These are phyloP conservation scores for Moricandia arvensis DNA, from an alignment of 345 rosid species.

Conservation along the genomic window DNA sequence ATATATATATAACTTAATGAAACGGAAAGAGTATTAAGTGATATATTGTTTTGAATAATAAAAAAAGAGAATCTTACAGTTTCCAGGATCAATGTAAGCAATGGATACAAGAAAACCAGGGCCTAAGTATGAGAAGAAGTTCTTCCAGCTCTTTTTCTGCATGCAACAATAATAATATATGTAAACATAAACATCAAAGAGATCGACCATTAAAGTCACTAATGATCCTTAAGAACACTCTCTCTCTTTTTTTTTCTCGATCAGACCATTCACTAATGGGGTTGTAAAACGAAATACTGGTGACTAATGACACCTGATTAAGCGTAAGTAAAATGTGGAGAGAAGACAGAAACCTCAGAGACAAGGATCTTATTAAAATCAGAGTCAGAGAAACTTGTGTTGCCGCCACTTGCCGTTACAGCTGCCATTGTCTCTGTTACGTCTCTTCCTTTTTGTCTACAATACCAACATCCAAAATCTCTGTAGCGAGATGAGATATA, in stretches of 20 bases:
- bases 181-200: conserved; percentile 5
- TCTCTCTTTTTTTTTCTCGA: neutral
- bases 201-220: neutral
- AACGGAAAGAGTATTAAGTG: neutral
- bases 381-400: conserved; percentile 54
- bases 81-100: conserved; percentile 97
- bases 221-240: neutral
- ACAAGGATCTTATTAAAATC: conserved; percentile 65
- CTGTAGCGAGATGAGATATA: neutral
- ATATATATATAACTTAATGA: too few species aligned
- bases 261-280: neutral
- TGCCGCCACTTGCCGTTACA: conserved; percentile 47
- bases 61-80: conserved; percentile 51
- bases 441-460: conserved; percentile 8
- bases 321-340: neutral
- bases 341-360: conserved; percentile 54
- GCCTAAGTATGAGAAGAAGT: conserved; percentile 81
- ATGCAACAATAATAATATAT: neutral
- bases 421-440: conserved; percentile 39
- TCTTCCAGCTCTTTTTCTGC: conserved; percentile 95
- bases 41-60: neutral
- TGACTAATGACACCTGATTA: neutral
- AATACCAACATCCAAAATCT: neutral
- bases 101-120: conserved; percentile 97
- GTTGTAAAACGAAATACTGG: neutral